These are phyloP conservation scores for Fusarium robinianum DNA, from an alignment of 2,329 filamentous ascomycete species.

Conservation along the genomic window DNA sequence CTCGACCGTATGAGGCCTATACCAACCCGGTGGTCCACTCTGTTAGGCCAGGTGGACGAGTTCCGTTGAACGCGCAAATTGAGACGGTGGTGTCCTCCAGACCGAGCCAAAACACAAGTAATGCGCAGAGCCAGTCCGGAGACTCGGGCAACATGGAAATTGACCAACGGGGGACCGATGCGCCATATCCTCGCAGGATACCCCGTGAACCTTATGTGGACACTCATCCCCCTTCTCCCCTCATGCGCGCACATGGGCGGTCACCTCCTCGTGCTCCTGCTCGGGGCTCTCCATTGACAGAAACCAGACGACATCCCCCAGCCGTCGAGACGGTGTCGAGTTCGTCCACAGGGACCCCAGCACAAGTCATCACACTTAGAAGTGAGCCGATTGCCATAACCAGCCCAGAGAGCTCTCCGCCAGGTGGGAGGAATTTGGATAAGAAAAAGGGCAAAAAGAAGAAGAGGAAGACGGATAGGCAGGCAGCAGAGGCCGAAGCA, in stretches of 20 bases:
- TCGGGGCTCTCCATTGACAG: constrained; percentile 65
- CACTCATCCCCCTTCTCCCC: constrained; percentile 56
- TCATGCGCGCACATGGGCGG: constrained; percentile 74
- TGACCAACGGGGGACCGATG: constrained; percentile 21
- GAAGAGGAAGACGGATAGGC: constrained; percentile 58
- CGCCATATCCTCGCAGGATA: constrained; percentile 18
- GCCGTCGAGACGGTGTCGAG: constrained; percentile 22
- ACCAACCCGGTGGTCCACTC: constrained; percentile 9
- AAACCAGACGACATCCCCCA: constrained; percentile 43
- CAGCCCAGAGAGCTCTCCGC: constrained; percentile 65
- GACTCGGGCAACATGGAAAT: constrained; percentile 44
- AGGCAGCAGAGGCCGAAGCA: constrained; percentile 51
- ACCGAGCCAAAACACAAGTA: constrained; percentile 41
- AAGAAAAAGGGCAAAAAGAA: constrained; percentile 57
- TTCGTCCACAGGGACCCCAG: constrained; percentile 43
- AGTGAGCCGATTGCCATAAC: constrained; percentile 53
- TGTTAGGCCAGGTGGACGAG: constrained; percentile 22
- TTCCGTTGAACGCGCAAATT: constrained; percentile 40
- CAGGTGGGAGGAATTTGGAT: constrained; percentile 52
- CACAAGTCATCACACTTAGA: constrained; percentile 62
- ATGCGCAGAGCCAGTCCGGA: constrained; percentile 48
- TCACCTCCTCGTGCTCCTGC: constrained; percentile 73
- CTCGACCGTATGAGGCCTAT: constrained; percentile 15
- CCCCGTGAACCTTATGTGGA: constrained; percentile 36
- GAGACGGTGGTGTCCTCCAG: constrained; percentile 15